Conservation (phyloP, 345 rosid genomes). For the Gossypium rotundifolium region DNA sequence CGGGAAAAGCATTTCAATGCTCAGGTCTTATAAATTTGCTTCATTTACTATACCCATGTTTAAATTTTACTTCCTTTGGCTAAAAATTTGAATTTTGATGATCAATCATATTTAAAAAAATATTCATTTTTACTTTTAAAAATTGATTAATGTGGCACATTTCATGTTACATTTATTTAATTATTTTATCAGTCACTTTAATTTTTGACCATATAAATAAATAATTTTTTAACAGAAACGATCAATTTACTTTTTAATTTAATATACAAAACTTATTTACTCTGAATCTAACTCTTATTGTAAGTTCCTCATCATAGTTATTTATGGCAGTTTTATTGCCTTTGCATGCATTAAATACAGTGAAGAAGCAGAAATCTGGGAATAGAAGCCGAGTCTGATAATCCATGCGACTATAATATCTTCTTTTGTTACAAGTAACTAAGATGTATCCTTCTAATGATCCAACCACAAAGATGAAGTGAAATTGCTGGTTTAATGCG, state of each 20-base stretch:
- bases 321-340: neutral
- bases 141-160: too few relatives aligned
- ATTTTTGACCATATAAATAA: too few relatives aligned
- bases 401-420: neutral
- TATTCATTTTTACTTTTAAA: too few relatives aligned
- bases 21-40: conserved; percentile 21
- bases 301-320: too few relatives aligned
- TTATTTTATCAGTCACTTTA: too few relatives aligned
- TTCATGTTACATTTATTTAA: rapidly evolving
- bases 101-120: too few relatives aligned
- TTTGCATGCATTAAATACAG: conserved; percentile 16
- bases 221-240: too few relatives aligned
- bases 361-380: conserved; percentile 16
- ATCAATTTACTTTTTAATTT: too few relatives aligned
- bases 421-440: neutral
- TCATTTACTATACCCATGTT: neutral
- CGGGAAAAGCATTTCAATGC: conserved; percentile 23
- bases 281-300: too few relatives aligned
- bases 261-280: too few relatives aligned
- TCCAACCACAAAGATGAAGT: too few relatives aligned
- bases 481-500: too few relatives aligned
- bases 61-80: neutral
- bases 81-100: neutral
- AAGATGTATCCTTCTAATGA: neutral
- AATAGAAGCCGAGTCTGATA: neutral